Conservation (phyloP, 2,329 filamentous ascomycete genomes). For the Aureobasidium lini region DNA sequence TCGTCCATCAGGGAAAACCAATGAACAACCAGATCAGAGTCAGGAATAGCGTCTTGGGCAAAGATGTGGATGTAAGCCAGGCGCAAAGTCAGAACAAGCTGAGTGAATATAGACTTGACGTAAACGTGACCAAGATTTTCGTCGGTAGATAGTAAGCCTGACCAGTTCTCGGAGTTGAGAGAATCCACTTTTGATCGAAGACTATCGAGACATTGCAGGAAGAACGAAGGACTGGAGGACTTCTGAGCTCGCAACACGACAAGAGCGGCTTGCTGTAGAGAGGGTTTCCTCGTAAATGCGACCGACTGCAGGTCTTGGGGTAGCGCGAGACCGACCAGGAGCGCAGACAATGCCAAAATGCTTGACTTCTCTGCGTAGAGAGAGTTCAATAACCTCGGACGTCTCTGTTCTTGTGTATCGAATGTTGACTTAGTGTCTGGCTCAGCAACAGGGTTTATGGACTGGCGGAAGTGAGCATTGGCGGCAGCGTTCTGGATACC, state of each 20-base stretch:
- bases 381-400: neutral
- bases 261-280: neutral
- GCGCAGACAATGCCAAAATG: conserved; percentile 6
- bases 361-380: conserved; percentile 2
- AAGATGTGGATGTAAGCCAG: conserved; percentile 48
- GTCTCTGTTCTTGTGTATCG: conserved; percentile 9
- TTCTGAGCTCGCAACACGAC: conserved; percentile 3
- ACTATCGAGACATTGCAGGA: conserved; percentile 19
- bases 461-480: conserved; percentile 41
- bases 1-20: conserved; percentile 71
- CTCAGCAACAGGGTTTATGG: neutral
- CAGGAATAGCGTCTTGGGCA: conserved; percentile 17
- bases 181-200: conserved; percentile 27
- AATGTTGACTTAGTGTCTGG: neutral
- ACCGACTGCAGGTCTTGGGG: conserved; percentile 7
- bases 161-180: conserved; percentile 38
- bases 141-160: conserved; percentile 40
- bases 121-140: conserved; percentile 55
- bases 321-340: neutral
- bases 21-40: conserved; percentile 47
- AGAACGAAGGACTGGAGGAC: conserved; percentile 18
- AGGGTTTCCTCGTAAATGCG: neutral
- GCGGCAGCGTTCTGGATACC: conserved; percentile 70
- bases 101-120: conserved; percentile 56
- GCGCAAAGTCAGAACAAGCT: conserved; percentile 56